A percentile compares a stretch with the other conserved stretches of the same genome.
These are phyloP conservation scores for Adansonia digitata DNA, from an alignment of 345 rosid species.

Conservation along the genomic window DNA sequence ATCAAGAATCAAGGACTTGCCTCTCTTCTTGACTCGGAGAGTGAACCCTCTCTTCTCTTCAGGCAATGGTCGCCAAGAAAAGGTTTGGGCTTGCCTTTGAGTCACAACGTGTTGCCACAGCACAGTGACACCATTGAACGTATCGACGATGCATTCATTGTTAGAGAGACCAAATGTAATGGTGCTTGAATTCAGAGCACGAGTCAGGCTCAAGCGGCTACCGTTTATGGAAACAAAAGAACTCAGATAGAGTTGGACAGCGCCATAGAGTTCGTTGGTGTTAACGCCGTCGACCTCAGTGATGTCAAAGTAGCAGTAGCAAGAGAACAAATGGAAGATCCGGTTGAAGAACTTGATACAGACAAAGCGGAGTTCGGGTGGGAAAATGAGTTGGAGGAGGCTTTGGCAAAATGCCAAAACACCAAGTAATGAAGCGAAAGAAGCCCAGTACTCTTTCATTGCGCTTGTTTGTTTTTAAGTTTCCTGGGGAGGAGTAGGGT, in stretches of 20 bases:
- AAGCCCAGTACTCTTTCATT: slow-evolving; percentile 84
- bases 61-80: slow-evolving; percentile 87
- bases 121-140: slow-evolving; percentile 49
- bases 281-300: slow-evolving; percentile 95
- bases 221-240: slow-evolving; percentile 65
- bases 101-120: slow-evolving; percentile 93
- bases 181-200: slow-evolving; percentile 81
- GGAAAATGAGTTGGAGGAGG: slow-evolving; percentile 63
- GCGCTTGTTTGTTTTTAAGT: neutral
- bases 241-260: slow-evolving; percentile 93
- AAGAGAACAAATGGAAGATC: slow-evolving; percentile 47
- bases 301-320: slow-evolving; percentile 83
- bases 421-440: slow-evolving; percentile 71
- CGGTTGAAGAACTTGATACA: slow-evolving; percentile 50
- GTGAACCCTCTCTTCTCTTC: slow-evolving; percentile 97
- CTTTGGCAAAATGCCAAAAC: slow-evolving; percentile 81
- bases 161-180: slow-evolving; percentile 78
- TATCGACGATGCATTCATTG: slow-evolving; percentile 74
- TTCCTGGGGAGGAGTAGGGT: neutral
- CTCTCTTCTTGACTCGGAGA: slow-evolving; percentile 59
- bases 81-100: slow-evolving; percentile 66
- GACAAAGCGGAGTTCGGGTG: slow-evolving; percentile 84
- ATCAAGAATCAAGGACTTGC: slow-evolving; percentile 51
- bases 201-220: slow-evolving; percentile 79
- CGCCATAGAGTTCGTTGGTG: slow-evolving; percentile 98